These are phyloP conservation scores for Diaporthe sp. DNA, from an alignment of 2,329 filamentous ascomycete species.

Conservation along the genomic window DNA sequence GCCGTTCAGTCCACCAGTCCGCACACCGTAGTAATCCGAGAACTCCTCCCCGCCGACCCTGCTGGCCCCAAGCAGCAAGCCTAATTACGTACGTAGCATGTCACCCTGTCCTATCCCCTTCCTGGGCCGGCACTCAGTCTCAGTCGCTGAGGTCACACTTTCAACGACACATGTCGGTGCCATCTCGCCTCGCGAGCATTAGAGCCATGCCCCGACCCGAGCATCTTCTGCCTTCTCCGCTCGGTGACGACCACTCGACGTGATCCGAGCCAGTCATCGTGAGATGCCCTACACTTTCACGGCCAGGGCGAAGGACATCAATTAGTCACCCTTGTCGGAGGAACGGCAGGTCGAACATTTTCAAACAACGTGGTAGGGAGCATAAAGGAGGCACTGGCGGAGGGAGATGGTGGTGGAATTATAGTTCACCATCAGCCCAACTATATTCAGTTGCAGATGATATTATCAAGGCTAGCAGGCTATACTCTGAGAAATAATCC, in stretches of 20 bases:
- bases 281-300: background rate
- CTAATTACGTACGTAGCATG: constrained; percentile 22
- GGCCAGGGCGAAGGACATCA: background rate
- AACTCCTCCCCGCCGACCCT: too few relatives aligned
- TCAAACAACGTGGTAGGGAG: background rate
- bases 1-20: background rate
- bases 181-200: constrained; percentile 10
- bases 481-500: background rate
- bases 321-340: constrained; percentile 12
- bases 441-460: background rate
- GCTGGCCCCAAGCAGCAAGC: background rate
- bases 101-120: background rate
- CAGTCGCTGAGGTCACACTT: background rate
- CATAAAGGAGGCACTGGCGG: constrained; percentile 16
- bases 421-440: background rate
- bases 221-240: constrained; percentile 12
- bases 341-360: background rate
- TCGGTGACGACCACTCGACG: constrained; percentile 11
- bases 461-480: constrained; percentile 14
- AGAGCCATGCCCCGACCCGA: background rate
- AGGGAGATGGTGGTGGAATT: background rate
- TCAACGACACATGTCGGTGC: background rate
- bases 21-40: background rate
- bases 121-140: background rate
- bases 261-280: constrained; percentile 18